phyloP scores from a whole-genome alignment of 2,329 filamentous ascomycete genomes.

The Fusarium falciforme region DNA sequence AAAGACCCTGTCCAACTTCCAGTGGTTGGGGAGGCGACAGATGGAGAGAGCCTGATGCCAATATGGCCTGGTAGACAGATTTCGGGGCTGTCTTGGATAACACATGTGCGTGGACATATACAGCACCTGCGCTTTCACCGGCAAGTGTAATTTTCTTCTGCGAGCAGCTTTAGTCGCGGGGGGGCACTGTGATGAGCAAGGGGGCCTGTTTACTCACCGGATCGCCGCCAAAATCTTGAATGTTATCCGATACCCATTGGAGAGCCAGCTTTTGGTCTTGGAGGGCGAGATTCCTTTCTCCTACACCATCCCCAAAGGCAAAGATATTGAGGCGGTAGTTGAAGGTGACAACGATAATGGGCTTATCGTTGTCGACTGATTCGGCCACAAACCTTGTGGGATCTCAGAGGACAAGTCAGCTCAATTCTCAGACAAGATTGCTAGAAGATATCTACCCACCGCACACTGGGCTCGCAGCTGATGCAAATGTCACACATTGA shows the following conservation, averaged over 20 bases:
- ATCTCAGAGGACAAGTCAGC: constrained; percentile 29
- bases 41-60: constrained; percentile 56
- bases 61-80: constrained; percentile 42
- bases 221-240: constrained; percentile 45
- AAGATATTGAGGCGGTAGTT: constrained; percentile 48
- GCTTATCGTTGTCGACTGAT: constrained; percentile 43
- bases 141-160: too few species aligned
- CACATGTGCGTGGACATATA: constrained; percentile 58
- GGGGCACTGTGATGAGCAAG: rapidly evolving
- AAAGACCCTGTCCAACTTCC: background rate
- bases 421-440: too few species aligned
- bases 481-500: constrained; percentile 57
- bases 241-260: constrained; percentile 46
- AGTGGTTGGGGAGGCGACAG: constrained; percentile 55
- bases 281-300: constrained; percentile 50
- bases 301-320: constrained; percentile 55
- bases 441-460: constrained; percentile 42
- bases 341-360: constrained; percentile 32
- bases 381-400: constrained; percentile 49
- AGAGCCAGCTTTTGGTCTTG: constrained; percentile 50
- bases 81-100: constrained; percentile 45
- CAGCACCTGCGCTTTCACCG: constrained; percentile 58
- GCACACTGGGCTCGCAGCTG: constrained; percentile 54
- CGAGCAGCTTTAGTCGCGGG: too few species aligned
- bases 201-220: constrained; percentile 16